Evolutionary conservation across 1,139 yeast genomes (phyloP).

Genomic region (Williopsis jadinii): DNA sequence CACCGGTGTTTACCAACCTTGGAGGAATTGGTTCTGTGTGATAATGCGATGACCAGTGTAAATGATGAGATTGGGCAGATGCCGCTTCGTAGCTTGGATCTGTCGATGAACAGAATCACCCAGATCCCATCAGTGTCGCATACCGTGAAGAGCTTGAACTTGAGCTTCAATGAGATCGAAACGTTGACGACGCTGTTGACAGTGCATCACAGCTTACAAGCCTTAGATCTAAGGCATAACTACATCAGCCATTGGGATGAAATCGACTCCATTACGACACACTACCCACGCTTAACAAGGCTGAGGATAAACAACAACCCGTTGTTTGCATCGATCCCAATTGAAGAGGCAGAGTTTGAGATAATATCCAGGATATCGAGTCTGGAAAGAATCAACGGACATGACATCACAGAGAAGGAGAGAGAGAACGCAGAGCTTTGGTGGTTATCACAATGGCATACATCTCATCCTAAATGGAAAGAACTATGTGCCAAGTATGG

Average conservation of each 20-base stretch:
- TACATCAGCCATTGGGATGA: conserved; percentile 37
- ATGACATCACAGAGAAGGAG: conserved; percentile 35
- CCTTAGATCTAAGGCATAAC: conserved; percentile 45
- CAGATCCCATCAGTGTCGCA: conserved; percentile 6
- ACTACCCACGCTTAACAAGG: conserved; percentile 34
- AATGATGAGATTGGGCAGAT: not conserved
- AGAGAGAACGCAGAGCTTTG: conserved; percentile 62
- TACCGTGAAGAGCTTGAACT: conserved; percentile 9
- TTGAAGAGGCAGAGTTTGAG: conserved; percentile 33
- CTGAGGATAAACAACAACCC: conserved; percentile 51
- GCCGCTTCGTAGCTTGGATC: conserved; percentile 26
- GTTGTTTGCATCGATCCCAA: conserved; percentile 27
- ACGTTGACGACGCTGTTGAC: too few species aligned
- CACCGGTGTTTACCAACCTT: conserved; percentile 38
- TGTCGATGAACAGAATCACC: conserved; percentile 38
- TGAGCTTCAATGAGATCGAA: conserved; percentile 8
- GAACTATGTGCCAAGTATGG: conserved; percentile 10
- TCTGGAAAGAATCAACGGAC: conserved; percentile 49
- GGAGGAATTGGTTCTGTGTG: conserved; percentile 37
- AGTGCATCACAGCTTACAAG: conserved; percentile 3
- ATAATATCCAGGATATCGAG: conserved; percentile 43
- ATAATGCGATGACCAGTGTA: conserved; percentile 29
- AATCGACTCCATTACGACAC: conserved; percentile 34
- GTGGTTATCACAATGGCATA: conserved; percentile 40
- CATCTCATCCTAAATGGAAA: not conserved